Base-by-base conservation (phyloP, 2,329 filamentous ascomycete species). In the Aspergillus fumigatiaffinis region DNA sequence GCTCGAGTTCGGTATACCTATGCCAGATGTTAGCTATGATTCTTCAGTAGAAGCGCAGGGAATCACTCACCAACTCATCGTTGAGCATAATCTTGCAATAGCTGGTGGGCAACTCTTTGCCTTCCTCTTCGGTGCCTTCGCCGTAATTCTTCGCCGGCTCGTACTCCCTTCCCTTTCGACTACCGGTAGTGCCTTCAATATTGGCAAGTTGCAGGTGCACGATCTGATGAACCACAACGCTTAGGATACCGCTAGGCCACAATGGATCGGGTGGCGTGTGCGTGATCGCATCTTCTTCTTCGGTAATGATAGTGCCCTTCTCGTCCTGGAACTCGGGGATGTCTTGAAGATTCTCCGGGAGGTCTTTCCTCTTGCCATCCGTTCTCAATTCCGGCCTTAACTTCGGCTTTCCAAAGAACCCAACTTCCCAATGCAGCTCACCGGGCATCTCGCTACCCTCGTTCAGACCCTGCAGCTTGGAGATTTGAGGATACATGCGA, bases 51-150 rank as follows among this genome's bases (percentile, higher is more conserved):
- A 8, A 42, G 12, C 10, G 21, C 25, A 12, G 14, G 14, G 59
- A 25, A n/a, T 25, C 21, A 9, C 77, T 65, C 73, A 86, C 84
- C 64, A 96, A 76, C 66, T 95, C 87, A 68, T 97, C 93, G 64
- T 97, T 97, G 73, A 90, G 81, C 10, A 94, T 77, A 54, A 99
- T 92, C 1, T 92, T 97, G 77, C 92, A 97, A 76, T 99, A 99
- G 42, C 91, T 90, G 60, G 89, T 96, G 0, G 94, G 94, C 29
- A 97, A 79, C 51, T 87, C 83, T 61, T 86, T 87, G 63, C 89
- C 84, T 67, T 91, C 83, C 74, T 97, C 93, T 63, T 96, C 91
- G 57, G 88, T 94, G 57, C 88, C 86, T 68, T 96, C 92, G 6
- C 94, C 93, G 55, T 87, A 91, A 35, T 87, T 82, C 56, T 91